Percentiles rank a stretch among this genome's conserved stretches.
These are phyloP conservation scores for Fonsecaea erecta DNA, from an alignment of 2,329 filamentous ascomycete genomes.

Conservation along the genomic window DNA sequence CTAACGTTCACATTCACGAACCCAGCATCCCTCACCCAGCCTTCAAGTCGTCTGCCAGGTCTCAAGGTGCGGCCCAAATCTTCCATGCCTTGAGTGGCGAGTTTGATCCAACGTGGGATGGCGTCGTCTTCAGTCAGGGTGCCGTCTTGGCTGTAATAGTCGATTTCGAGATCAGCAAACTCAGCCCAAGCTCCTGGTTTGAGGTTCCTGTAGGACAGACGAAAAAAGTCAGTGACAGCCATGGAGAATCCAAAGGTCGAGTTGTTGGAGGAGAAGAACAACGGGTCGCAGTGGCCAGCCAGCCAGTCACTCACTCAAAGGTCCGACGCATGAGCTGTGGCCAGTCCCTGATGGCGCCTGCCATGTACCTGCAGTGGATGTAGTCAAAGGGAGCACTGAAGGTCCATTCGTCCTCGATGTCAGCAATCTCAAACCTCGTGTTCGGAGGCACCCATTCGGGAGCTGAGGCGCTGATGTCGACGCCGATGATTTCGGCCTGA, in stretches of 20 bases:
- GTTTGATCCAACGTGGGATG: constrained; percentile 37
- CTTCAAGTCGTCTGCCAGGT: constrained; percentile 38
- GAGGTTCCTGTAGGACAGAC: constrained; percentile 24
- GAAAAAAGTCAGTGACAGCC: background rate
- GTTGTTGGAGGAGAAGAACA: too few species aligned
- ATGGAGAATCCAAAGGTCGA: background rate
- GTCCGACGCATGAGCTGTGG: constrained; percentile 48
- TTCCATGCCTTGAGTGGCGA: constrained; percentile 37
- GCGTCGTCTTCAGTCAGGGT: constrained; percentile 32
- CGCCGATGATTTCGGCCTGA: constrained; percentile 29
- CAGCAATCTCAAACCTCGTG: constrained; percentile 61
- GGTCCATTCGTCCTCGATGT: constrained; percentile 63
- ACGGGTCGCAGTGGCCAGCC: background rate
- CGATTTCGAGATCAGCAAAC: constrained; percentile 43
- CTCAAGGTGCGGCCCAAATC: constrained; percentile 48
- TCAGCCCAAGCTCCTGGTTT: constrained; percentile 51
- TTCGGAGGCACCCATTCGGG: constrained; percentile 55
- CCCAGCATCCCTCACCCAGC: constrained; percentile 38
- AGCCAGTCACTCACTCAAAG: constrained; percentile 24
- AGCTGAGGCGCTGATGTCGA: constrained; percentile 36
- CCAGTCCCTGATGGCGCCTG: constrained; percentile 63
- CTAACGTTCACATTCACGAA: constrained; percentile 38
- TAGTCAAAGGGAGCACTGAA: constrained; percentile 63
- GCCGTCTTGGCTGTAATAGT: constrained; percentile 40
- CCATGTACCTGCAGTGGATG: constrained; percentile 63